phyloP scores from a whole-genome alignment of 805 yeast species.

The Wickerhamomyces bisporus region DNA sequence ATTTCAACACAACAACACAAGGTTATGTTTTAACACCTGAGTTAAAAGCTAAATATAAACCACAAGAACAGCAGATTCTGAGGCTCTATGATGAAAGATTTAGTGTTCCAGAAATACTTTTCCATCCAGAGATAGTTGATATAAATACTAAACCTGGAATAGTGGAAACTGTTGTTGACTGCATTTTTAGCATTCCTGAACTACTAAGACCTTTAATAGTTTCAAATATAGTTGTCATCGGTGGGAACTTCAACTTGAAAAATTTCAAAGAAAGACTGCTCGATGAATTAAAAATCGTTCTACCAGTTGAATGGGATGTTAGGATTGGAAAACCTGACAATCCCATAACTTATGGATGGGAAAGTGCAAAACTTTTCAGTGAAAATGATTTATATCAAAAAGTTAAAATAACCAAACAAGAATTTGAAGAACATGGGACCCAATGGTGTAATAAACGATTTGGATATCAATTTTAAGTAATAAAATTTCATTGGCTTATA shows the following conservation, averaged over 20 bases:
- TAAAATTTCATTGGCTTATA: neutral
- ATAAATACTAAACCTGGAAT: slow-evolving; percentile 74
- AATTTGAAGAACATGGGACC: slow-evolving; percentile 79
- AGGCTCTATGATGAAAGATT: slow-evolving; percentile 80
- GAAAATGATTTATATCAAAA: slow-evolving; percentile 33
- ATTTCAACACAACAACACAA: slow-evolving; percentile 69
- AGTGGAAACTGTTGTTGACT: slow-evolving; percentile 61
- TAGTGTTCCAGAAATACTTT: slow-evolving; percentile 78
- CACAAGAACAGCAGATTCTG: slow-evolving; percentile 58
- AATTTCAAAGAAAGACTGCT: slow-evolving; percentile 61
- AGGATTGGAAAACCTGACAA: slow-evolving; percentile 34
- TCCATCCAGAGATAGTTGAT: slow-evolving; percentile 79
- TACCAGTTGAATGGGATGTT: slow-evolving; percentile 70
- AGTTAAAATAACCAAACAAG: slow-evolving; percentile 65
- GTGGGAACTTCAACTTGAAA: slow-evolving; percentile 74
- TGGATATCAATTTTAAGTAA: slow-evolving; percentile 29
- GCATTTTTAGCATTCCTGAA: slow-evolving; percentile 67
- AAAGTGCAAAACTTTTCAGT: slow-evolving; percentile 41
- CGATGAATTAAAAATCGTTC: slow-evolving; percentile 56
- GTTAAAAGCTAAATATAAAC: slow-evolving; percentile 22
- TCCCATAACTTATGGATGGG: slow-evolving; percentile 50
- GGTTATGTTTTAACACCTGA: slow-evolving; percentile 57
- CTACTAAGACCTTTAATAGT: slow-evolving; percentile 67
- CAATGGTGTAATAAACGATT: slow-evolving; percentile 40
- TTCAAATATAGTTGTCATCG: slow-evolving; percentile 74